A percentile compares a stretch with the other conserved stretches of the same genome.
Conservation (phyloP, 768 basidiomycete species). For the Pleurotus sapidus region DNA sequence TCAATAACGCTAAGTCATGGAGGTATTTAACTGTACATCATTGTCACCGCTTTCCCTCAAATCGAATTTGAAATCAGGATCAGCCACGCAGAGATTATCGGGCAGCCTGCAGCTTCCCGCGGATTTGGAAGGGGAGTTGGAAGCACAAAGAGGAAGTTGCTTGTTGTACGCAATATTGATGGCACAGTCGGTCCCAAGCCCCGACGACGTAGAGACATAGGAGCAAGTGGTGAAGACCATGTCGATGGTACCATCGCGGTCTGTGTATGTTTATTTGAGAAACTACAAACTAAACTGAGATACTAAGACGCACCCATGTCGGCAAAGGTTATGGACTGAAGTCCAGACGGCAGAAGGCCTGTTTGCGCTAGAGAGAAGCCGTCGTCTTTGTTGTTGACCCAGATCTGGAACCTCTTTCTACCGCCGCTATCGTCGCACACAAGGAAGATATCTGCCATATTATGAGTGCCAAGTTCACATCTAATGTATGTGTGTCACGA, state of each 20-base stretch:
- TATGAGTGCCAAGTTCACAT: no score
- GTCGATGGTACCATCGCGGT: conserved; percentile 96
- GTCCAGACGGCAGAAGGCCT: conserved; percentile 69
- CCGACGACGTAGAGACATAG: conserved; percentile 61
- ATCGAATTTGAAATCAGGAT: conserved; percentile 79
- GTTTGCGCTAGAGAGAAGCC: conserved; percentile 71
- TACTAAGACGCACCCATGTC: conserved; percentile 66
- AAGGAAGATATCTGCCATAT: conserved; percentile 74
- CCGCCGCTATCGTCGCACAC: conserved; percentile 66
- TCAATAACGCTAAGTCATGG: not conserved
- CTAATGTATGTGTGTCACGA: no score
- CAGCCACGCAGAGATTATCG: conserved; percentile 77
- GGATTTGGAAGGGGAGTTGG: conserved; percentile 48
- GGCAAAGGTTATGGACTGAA: conserved; percentile 81
- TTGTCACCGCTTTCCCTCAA: conserved; percentile 49
- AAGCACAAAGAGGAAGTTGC: conserved; percentile 80
- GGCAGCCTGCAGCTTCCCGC: conserved; percentile 69
- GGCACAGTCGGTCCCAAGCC: conserved; percentile 72
- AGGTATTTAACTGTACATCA: conserved; percentile 30
- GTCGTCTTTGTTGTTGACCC: conserved; percentile 80
- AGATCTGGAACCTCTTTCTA: conserved; percentile 82
- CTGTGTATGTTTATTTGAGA: conserved; percentile 31
- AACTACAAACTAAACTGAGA: not conserved
- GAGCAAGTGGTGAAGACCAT: conserved; percentile 88
- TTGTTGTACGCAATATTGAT: conserved; percentile 94